A percentile compares a stretch with the other conserved stretches of the same genome.
phyloP scores from a whole-genome alignment of 108 stramenopile genomes.

The Nitzschia inconspicua region DNA sequence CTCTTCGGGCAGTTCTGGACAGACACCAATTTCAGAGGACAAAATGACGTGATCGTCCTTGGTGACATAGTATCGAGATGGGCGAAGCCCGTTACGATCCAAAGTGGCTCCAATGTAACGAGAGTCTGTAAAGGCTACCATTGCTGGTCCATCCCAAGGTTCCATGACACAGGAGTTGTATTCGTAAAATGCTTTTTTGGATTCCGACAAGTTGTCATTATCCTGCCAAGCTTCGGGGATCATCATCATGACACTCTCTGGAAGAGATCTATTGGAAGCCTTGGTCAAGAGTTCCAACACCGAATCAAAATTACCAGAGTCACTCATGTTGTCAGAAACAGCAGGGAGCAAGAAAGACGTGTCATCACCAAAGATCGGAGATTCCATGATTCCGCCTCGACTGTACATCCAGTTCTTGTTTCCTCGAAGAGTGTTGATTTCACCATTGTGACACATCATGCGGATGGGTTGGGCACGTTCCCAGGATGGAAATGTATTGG shows the following conservation, averaged over 20 bases:
- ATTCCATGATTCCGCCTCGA: slow-evolving; percentile 93
- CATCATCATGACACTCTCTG: slow-evolving; percentile 96
- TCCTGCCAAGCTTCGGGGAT: slow-evolving; percentile 97
- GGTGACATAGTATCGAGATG: slow-evolving; percentile 94
- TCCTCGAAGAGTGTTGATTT: slow-evolving; percentile 95
- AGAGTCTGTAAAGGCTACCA: slow-evolving; percentile 98
- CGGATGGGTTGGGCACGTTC: slow-evolving; percentile 95
- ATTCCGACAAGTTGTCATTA: slow-evolving; percentile 83
- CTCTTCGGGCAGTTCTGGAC: slow-evolving; percentile 77
- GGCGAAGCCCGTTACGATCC: slow-evolving; percentile 95
- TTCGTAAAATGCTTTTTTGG: slow-evolving; percentile 96
- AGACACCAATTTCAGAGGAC: slow-evolving; percentile 94
- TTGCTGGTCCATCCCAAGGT: slow-evolving; percentile 99
- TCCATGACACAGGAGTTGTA: slow-evolving; percentile 98
- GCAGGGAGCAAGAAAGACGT: slow-evolving; percentile 82
- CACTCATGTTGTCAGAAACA: slow-evolving; percentile 89
- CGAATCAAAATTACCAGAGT: slow-evolving; percentile 95
- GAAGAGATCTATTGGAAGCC: slow-evolving; percentile 82
- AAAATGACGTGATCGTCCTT: slow-evolving; percentile 93
- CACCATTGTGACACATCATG: slow-evolving; percentile 98
- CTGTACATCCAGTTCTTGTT: slow-evolving; percentile 98
- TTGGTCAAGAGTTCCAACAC: slow-evolving; percentile 93
- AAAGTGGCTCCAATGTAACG: slow-evolving; percentile 92
- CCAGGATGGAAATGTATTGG: slow-evolving; percentile 96
- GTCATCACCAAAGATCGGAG: slow-evolving; percentile 81